Percentiles rank a stretch among this genome's conserved stretches.
phyloP scores from a whole-genome alignment of 2,329 filamentous ascomycete species.

The Epichloe uncinata region DNA sequence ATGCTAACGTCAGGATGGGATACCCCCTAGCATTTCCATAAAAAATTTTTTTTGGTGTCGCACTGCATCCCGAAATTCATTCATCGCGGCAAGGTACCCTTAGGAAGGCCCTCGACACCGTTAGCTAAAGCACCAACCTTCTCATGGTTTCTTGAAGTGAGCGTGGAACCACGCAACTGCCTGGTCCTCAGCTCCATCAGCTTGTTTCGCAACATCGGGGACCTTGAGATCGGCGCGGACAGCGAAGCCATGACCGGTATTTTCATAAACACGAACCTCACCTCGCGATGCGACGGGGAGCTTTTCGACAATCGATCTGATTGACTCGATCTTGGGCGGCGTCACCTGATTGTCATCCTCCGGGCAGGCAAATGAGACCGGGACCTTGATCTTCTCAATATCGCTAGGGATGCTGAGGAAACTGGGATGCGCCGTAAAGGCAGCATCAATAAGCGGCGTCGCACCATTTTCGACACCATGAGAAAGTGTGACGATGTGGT shows the following conservation, averaged over 20 bases:
- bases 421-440: slow-evolving; percentile 40
- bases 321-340: slow-evolving; percentile 15
- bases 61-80: no score
- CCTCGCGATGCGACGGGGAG: slow-evolving; percentile 19
- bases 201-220: slow-evolving; percentile 14
- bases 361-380: slow-evolving; percentile 33
- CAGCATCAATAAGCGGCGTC: slow-evolving; percentile 34
- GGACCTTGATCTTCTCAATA: slow-evolving; percentile 28
- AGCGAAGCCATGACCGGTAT: slow-evolving; percentile 29
- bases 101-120: no score
- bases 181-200: slow-evolving; percentile 20
- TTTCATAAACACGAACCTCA: slow-evolving; percentile 24
- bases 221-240: slow-evolving; percentile 18
- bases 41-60: no score
- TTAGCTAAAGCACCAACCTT: no score
- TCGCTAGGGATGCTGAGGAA: slow-evolving; percentile 33
- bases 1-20: no score
- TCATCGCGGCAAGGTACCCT: no score
- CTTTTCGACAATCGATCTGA: slow-evolving; percentile 22
- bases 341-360: slow-evolving; percentile 29
- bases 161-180: slow-evolving; percentile 20
- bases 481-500: slow-evolving; percentile 36
- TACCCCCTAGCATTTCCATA: no score
- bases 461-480: slow-evolving; percentile 20
- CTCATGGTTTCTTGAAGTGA: slow-evolving; percentile 8